Conservation (phyloP, 352 stramenopile genomes). For the Blastocystis sp. region DNA sequence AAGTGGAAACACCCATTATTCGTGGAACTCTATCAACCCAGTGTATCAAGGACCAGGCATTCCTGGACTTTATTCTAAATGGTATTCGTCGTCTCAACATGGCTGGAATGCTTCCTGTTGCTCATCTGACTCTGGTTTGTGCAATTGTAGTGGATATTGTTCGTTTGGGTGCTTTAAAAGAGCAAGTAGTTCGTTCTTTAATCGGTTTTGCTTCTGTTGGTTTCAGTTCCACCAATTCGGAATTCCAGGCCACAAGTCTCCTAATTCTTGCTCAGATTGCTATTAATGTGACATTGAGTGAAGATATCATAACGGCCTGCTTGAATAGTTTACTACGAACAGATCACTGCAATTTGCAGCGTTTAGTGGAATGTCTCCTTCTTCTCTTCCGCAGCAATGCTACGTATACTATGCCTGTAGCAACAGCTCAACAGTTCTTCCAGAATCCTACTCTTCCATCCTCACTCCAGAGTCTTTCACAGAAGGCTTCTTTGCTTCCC, state of each 20-base stretch:
- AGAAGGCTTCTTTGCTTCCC: constrained; percentile 15
- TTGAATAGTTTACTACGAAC: constrained; percentile 27
- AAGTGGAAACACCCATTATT: constrained; percentile 8
- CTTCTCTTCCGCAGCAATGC: constrained; percentile 31
- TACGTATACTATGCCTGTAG: background rate
- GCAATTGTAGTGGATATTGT: constrained; percentile 41
- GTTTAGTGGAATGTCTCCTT: constrained; percentile 42
- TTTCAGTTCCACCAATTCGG: constrained; percentile 1
- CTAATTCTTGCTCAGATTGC: constrained; percentile 54
- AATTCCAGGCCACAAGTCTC: constrained; percentile 26
- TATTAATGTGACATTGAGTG: constrained; percentile 37
- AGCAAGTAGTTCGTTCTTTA: constrained; percentile 21
- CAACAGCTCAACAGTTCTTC: constrained; percentile 7
- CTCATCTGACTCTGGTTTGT: constrained; percentile 37
- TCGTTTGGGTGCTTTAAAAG: background rate
- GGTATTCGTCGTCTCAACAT: background rate
- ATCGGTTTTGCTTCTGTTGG: constrained; percentile 31
- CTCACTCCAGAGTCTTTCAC: background rate
- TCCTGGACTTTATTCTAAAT: constrained; percentile 52
- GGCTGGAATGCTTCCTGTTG: constrained; percentile 8
- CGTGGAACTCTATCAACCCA: constrained; percentile 28
- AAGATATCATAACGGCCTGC: constrained; percentile 50
- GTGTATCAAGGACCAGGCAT: constrained; percentile 45
- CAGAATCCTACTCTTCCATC: background rate
- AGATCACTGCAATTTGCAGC: constrained; percentile 26